A percentile compares a stretch with the other conserved stretches of the same genome.
Conservation (phyloP, 768 basidiomycete species). For the Boletus edulis region DNA sequence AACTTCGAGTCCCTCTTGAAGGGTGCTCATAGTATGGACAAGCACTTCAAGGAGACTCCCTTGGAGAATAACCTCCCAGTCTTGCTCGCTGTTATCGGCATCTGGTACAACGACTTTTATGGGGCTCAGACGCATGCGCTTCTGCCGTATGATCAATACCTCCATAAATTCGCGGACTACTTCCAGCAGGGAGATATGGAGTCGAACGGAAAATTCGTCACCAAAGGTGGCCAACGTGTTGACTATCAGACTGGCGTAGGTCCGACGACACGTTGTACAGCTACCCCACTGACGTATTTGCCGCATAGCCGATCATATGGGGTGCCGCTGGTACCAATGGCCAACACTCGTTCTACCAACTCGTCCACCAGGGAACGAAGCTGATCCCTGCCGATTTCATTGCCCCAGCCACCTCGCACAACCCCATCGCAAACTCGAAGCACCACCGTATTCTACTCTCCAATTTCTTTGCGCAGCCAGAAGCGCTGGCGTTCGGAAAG, state of each 20-base stretch:
- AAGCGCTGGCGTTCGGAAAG: constrained; percentile 98
- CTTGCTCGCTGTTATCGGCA: constrained; percentile 80
- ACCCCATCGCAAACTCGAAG: constrained; percentile 82
- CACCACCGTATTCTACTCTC: constrained; percentile 97
- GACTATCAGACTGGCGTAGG: constrained; percentile 95
- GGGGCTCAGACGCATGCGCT: constrained; percentile 93
- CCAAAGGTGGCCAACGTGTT: constrained; percentile 90
- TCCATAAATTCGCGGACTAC: constrained; percentile 99
- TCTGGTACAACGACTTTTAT: constrained; percentile 99
- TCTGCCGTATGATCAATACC: constrained; percentile 97
- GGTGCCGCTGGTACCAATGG: constrained; percentile 98
- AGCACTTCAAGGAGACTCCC: constrained; percentile 88
- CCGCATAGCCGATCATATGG: constrained; percentile 90
- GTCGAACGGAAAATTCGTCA: constrained; percentile 96
- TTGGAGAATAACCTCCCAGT: constrained; percentile 92
- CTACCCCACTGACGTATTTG: neutral
- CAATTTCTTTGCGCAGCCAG: constrained; percentile 98
- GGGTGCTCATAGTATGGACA: constrained; percentile 97
- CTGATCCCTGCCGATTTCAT: constrained; percentile 90
- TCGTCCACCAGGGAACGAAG: constrained; percentile 93
- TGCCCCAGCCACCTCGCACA: constrained; percentile 85
- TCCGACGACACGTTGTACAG: neutral
- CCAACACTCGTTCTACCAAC: constrained; percentile 99
- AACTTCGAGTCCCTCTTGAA: constrained; percentile 88
- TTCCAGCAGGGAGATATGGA: constrained; percentile 99